Evolutionary conservation across 805 yeast genomes (phyloP).

Genomic region (Ogataea allantospora): DNA sequence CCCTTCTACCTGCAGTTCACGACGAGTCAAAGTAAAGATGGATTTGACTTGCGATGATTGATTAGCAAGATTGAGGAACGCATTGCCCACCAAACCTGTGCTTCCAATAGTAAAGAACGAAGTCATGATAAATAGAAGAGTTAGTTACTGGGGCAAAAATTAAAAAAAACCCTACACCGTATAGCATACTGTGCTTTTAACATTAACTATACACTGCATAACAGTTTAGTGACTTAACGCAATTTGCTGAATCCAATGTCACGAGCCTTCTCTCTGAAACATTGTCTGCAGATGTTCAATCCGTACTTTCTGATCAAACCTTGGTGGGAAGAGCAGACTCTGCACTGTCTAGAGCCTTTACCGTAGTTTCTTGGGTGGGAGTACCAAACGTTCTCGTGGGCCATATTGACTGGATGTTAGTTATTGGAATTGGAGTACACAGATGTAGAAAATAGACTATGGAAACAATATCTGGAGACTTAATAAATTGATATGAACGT

Average conservation of each 20-base stretch:
- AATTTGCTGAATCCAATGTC: conserved; percentile 99
- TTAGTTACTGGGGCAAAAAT: too few species aligned
- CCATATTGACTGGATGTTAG: conserved; percentile 61
- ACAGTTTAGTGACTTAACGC: conserved; percentile 60
- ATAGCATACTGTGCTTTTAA: conserved; percentile 11
- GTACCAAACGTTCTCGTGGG: conserved; percentile 99
- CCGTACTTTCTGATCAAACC: conserved; percentile 99
- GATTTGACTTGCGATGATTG: conserved; percentile 36
- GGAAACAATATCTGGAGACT: background rate
- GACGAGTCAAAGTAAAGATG: conserved; percentile 53
- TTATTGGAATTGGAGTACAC: background rate
- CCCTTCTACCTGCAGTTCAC: conserved; percentile 33
- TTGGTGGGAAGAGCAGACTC: conserved; percentile 97
- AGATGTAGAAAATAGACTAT: background rate
- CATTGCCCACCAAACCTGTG: conserved; percentile 75
- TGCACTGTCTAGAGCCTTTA: conserved; percentile 99
- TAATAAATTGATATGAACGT: background rate
- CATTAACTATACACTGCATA: conserved; percentile 12
- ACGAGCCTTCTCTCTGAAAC: conserved; percentile 99
- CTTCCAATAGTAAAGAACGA: conserved; percentile 55
- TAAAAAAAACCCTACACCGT: conserved; percentile 1
- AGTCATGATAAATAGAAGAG: conserved; percentile 3
- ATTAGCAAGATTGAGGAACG: conserved; percentile 47
- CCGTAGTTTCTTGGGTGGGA: conserved; percentile 99
- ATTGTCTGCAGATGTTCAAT: conserved; percentile 99